Conservation (phyloP, 495 filamentous ascomycete genomes). For the Hypomontagnella monticulosa region DNA sequence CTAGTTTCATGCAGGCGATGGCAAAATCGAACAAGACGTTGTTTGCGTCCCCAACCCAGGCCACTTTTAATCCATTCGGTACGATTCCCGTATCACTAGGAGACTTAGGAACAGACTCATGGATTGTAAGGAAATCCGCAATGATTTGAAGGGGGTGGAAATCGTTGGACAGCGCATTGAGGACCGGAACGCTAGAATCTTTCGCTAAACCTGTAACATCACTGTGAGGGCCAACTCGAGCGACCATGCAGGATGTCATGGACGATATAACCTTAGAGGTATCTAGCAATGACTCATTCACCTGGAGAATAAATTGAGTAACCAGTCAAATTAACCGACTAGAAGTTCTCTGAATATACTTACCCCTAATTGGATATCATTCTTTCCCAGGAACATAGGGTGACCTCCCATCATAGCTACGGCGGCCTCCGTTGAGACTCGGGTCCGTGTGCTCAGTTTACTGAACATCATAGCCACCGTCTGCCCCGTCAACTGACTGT, state of each 20-base stretch:
- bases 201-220: constrained; percentile 83
- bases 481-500: constrained; percentile 66
- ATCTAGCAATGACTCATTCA: constrained; percentile 91
- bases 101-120: constrained; percentile 71
- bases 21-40: constrained; percentile 95
- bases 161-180: constrained; percentile 89
- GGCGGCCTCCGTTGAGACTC: constrained; percentile 91
- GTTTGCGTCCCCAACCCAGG: constrained; percentile 97
- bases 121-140: constrained; percentile 91
- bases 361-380: constrained; percentile 95
- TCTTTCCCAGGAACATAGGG: constrained; percentile 93
- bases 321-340: background rate
- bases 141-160: constrained; percentile 93
- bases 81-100: constrained; percentile 61
- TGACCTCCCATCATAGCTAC: constrained; percentile 85
- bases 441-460: constrained; percentile 91
- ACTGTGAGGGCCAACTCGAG: constrained; percentile 83
- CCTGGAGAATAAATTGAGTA: constrained; percentile 49
- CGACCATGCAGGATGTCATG: constrained; percentile 91
- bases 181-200: constrained; percentile 85
- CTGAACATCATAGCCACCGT: constrained; percentile 95
- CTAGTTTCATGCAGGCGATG: constrained; percentile 84
- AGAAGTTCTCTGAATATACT: constrained; percentile 29
- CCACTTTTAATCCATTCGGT: constrained; percentile 83
- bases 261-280: constrained; percentile 88